These are phyloP conservation scores for Boletus semigastroideus DNA, from an alignment of 1,284 basidiomycete species.

Conservation along the genomic window DNA sequence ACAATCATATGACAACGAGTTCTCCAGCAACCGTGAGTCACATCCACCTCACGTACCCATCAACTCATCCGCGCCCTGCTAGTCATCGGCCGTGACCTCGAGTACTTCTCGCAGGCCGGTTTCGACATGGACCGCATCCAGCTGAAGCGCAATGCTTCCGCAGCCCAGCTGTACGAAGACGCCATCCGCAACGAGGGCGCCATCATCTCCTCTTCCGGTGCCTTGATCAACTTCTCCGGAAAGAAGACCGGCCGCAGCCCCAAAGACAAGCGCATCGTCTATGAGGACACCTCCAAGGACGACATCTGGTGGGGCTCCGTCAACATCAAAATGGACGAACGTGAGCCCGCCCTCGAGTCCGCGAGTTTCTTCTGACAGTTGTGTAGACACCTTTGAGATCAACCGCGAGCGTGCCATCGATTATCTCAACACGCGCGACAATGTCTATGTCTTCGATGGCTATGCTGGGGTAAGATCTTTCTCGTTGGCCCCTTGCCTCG, in stretches of 20 bases:
- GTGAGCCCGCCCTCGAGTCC: conserved; percentile 49
- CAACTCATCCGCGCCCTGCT: conserved; percentile 6
- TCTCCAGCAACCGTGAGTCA: conserved; percentile 54
- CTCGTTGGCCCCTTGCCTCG: conserved; percentile 3
- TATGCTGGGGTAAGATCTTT: conserved; percentile 76
- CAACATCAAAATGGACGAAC: conserved; percentile 99
- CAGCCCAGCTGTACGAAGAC: conserved; percentile 96
- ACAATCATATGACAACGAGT: conserved; percentile 65
- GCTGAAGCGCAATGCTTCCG: conserved; percentile 93
- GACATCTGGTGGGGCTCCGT: conserved; percentile 99
- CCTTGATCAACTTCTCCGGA: conserved; percentile 99
- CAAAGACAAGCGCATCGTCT: conserved; percentile 99
- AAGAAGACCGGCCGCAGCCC: conserved; percentile 99
- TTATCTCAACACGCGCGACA: conserved; percentile 98
- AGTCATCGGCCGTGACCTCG: conserved; percentile 91
- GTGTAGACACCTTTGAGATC: conserved; percentile 95
- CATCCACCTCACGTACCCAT: background rate
- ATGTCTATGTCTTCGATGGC: conserved; percentile 99
- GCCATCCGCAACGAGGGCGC: conserved; percentile 98
- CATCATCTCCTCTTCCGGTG: conserved; percentile 94
- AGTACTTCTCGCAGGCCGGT: conserved; percentile 98
- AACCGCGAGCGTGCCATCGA: conserved; percentile 99
- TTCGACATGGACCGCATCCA: conserved; percentile 95
- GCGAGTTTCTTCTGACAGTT: background rate
- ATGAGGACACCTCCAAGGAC: conserved; percentile 95